Conservation (phyloP, 2,329 filamentous ascomycete genomes). For the Fusarium secorum region DNA sequence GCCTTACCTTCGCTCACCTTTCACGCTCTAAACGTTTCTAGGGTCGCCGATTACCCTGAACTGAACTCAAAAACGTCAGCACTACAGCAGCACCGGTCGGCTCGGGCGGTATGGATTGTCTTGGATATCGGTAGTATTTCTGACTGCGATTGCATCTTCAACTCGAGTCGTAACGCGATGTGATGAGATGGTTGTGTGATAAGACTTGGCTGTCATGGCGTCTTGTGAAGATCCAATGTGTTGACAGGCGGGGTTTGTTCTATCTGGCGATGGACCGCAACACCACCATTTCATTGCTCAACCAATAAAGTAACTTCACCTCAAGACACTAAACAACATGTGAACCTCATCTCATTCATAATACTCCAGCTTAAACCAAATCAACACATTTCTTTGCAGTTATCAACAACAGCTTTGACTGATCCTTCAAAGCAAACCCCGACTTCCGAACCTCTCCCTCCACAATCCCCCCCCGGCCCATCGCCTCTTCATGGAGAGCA, state of each 20-base stretch:
- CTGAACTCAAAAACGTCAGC: background rate
- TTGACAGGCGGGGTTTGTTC: background rate
- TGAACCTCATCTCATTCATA: no score
- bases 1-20: no score
- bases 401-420: background rate
- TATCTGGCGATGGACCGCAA: background rate
- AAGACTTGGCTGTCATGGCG: constrained; percentile 10
- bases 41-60: background rate
- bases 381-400: background rate
- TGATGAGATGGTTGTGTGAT: constrained; percentile 9
- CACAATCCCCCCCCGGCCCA: constrained; percentile 19
- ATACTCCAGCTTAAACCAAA: fast-evolving
- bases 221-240: background rate
- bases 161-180: background rate
- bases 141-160: background rate
- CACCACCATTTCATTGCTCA: background rate
- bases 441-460: constrained; percentile 24
- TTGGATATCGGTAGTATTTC: constrained; percentile 7
- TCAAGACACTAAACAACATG: background rate
- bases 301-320: fast-evolving
- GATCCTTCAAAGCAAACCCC: constrained; percentile 7
- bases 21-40: background rate
- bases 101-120: constrained; percentile 21
- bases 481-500: constrained; percentile 20
- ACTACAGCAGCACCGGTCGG: constrained; percentile 7